Conservation (phyloP, 2,329 filamentous ascomycete species). For the Dothistroma septosporum region DNA sequence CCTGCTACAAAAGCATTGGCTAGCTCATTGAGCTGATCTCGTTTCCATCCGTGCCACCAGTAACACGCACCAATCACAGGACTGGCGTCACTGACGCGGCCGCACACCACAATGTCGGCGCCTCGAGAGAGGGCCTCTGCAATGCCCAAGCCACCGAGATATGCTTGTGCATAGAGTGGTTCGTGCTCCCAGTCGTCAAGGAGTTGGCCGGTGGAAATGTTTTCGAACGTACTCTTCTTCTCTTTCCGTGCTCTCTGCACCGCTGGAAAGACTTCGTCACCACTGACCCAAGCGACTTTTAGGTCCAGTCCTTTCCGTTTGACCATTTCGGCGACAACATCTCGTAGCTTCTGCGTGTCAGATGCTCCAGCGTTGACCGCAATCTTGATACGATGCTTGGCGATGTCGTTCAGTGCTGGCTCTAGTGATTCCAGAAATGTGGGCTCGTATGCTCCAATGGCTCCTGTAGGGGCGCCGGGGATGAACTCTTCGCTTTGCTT, state of each 20-base stretch:
- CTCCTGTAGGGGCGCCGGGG: constrained; percentile 28
- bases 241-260: constrained; percentile 37
- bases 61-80: constrained; percentile 43
- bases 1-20: constrained; percentile 43
- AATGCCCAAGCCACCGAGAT: constrained; percentile 44
- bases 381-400: constrained; percentile 51
- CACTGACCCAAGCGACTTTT: constrained; percentile 48
- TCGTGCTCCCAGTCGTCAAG: constrained; percentile 35
- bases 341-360: constrained; percentile 51
- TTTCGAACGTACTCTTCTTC: constrained; percentile 34
- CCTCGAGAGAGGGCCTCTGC: constrained; percentile 40
- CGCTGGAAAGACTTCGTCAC: constrained; percentile 39
- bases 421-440: constrained; percentile 50
- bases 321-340: constrained; percentile 41
- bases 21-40: constrained; percentile 38
- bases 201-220: constrained; percentile 39
- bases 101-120: constrained; percentile 45
- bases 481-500: constrained; percentile 44
- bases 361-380: constrained; percentile 56
- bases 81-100: constrained; percentile 43
- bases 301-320: constrained; percentile 37
- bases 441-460: constrained; percentile 47
- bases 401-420: constrained; percentile 44
- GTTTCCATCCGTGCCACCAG: constrained; percentile 45
- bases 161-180: constrained; percentile 37